A percentile compares a stretch with the other conserved stretches of the same genome.
phyloP scores from a whole-genome alignment of 2,329 filamentous ascomycete species.

The Arthrobotrys sinensis region DNA sequence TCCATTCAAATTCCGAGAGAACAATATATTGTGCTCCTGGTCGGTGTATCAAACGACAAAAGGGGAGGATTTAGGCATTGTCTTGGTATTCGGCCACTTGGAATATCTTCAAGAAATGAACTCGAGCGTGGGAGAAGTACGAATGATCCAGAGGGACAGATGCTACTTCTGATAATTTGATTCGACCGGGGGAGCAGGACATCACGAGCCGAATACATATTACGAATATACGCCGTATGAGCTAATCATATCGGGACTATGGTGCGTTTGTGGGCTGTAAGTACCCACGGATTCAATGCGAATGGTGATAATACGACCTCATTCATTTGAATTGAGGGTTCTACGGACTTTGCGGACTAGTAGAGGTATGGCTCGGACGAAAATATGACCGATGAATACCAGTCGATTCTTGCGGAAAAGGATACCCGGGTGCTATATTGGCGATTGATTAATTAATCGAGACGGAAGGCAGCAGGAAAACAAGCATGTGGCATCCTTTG shows the following conservation, averaged over 20 bases:
- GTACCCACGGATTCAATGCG: constrained; percentile 7
- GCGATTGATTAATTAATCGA: not conserved
- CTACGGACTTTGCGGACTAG: not conserved
- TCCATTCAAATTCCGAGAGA: not conserved
- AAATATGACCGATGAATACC: constrained; percentile 2
- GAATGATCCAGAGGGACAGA: not conserved
- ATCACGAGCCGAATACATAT: not conserved
- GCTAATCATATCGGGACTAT: not conserved
- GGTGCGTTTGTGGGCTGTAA: not conserved
- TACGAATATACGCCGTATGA: not conserved
- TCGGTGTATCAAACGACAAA: not conserved
- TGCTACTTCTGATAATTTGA: not conserved
- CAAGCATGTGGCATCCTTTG: constrained; percentile 6
- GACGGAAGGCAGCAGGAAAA: not conserved
- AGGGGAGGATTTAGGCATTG: not conserved
- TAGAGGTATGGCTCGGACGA: not conserved
- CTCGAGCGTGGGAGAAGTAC: not conserved
- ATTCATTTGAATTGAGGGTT: not conserved
- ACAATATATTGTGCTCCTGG: constrained; percentile 6
- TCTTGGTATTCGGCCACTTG: constrained; percentile 5
- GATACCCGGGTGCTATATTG: not conserved
- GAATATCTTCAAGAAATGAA: constrained; percentile 6
- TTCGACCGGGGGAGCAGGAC: not conserved
- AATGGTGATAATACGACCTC: not conserved
- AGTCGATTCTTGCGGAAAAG: not conserved